These are phyloP conservation scores for Aspergillus quadrilineatus DNA, from an alignment of 2,329 filamentous ascomycete species.

Conservation along the genomic window DNA sequence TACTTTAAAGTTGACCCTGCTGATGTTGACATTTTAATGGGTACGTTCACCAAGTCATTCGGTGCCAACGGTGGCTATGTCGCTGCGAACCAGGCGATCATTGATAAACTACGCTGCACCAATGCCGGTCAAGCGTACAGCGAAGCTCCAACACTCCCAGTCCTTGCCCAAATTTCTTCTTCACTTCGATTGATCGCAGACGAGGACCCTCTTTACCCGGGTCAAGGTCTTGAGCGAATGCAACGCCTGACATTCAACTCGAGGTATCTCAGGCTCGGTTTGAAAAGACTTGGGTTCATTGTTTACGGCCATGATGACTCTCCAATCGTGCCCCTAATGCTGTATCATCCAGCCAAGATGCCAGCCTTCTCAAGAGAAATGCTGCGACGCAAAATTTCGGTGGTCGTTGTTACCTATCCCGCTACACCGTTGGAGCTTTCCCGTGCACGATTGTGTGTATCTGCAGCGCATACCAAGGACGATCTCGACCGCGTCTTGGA, in stretches of 20 bases:
- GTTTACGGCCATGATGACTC: conserved; percentile 94
- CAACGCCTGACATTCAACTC: conserved; percentile 96
- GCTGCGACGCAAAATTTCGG: conserved; percentile 91
- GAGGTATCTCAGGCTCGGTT: conserved; percentile 84
- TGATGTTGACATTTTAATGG: conserved; percentile 92
- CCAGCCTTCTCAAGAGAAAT: conserved; percentile 96
- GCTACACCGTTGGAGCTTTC: conserved; percentile 91
- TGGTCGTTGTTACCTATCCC: conserved; percentile 93
- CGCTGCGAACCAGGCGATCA: conserved; percentile 80
- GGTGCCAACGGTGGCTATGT: conserved; percentile 95
- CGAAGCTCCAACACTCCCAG: conserved; percentile 79
- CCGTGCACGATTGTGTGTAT: conserved; percentile 88
- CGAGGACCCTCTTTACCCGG: conserved; percentile 66
- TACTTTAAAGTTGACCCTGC: conserved; percentile 85
- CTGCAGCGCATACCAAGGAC: conserved; percentile 92
- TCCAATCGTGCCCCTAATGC: conserved; percentile 85
- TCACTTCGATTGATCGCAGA: conserved; percentile 83
- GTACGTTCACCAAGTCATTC: conserved; percentile 93
- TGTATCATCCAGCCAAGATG: conserved; percentile 96
- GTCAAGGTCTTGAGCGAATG: conserved; percentile 86
- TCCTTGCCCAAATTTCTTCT: conserved; percentile 83
- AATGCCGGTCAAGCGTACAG: conserved; percentile 82
- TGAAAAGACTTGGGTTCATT: conserved; percentile 91
- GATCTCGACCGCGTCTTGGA: conserved; percentile 82
- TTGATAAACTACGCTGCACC: conserved; percentile 79